phyloP scores from a whole-genome alignment of 176 grass and related monocot species.

The Bolboschoenus planiculmis region DNA sequence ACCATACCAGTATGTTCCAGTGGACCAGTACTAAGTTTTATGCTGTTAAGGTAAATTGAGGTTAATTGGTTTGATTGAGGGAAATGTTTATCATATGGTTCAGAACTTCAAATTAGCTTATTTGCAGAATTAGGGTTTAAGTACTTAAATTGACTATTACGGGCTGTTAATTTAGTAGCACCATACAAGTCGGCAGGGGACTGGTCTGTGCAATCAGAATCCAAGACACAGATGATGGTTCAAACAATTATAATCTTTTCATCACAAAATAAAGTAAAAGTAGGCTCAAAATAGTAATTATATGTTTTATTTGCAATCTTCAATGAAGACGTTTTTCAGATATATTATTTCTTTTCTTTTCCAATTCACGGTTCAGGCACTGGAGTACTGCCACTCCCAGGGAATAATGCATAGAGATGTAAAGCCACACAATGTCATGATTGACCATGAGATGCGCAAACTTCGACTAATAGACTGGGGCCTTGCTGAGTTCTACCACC shows the following conservation, averaged over 20 bases:
- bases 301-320: not conserved
- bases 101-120: not conserved
- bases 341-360: constrained; percentile 16
- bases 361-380: constrained; percentile 42
- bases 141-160: not conserved
- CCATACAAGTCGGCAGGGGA: not conserved
- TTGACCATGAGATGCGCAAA: constrained; percentile 87
- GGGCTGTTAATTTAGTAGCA: not conserved
- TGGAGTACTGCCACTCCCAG: constrained; percentile 91
- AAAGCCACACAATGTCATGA: constrained; percentile 98
- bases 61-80: not conserved
- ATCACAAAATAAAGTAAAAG: not conserved
- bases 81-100: not conserved
- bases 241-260: not conserved
- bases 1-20: not conserved
- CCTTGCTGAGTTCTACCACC: constrained; percentile 92
- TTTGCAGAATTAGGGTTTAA: not conserved
- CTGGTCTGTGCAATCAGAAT: not conserved
- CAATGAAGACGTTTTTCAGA: not conserved
- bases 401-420: constrained; percentile 99
- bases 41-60: not conserved
- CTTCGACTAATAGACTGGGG: constrained; percentile 96
- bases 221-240: not conserved
- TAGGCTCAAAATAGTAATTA: not conserved
- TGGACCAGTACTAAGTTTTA: not conserved